Conservation (phyloP, 257 asterid species). For the Ophiorrhiza pumila region DNA sequence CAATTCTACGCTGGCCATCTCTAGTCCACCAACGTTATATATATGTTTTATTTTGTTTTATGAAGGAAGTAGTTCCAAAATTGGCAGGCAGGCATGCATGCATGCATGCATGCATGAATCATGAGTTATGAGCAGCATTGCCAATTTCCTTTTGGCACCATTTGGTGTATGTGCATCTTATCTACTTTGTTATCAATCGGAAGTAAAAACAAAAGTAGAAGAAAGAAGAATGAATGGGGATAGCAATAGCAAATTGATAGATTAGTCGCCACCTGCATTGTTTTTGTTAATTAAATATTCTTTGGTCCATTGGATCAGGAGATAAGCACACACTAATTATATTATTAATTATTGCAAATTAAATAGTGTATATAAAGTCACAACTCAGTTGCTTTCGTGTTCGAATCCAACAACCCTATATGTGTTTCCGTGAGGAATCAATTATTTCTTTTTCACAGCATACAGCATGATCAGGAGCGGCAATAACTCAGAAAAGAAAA, state of each 20-base stretch:
- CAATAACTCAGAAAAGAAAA: conserved; percentile 24
- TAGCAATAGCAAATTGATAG: neutral
- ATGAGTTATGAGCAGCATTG: neutral
- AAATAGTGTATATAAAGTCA: conserved; percentile 2
- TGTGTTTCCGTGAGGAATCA: conserved; percentile 26
- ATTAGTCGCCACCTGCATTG: neutral
- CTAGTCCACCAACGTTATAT: conserved; percentile 9
- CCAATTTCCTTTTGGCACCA: conserved; percentile 25
- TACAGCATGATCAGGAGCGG: conserved; percentile 39
- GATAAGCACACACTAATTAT: conserved; percentile 12
- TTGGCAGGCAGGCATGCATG: conserved; percentile 4
- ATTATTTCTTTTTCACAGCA: conserved; percentile 3
- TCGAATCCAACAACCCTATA: conserved; percentile 17
- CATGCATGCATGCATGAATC: conserved; percentile 14
- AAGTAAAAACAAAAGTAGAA: conserved; percentile 1
- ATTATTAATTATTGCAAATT: neutral
- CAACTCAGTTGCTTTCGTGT: conserved; percentile 12
- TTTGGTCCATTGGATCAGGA: conserved; percentile 13
- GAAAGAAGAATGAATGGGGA: neutral
- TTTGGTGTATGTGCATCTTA: conserved; percentile 7
- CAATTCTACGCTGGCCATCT: conserved; percentile 1
- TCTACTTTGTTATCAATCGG: neutral
- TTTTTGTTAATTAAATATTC: neutral
- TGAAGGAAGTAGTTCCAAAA: conserved; percentile 25
- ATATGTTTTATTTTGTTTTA: neutral